Conservation (phyloP, 2,329 filamentous ascomycete species). For the Fusarium avenaceum region DNA sequence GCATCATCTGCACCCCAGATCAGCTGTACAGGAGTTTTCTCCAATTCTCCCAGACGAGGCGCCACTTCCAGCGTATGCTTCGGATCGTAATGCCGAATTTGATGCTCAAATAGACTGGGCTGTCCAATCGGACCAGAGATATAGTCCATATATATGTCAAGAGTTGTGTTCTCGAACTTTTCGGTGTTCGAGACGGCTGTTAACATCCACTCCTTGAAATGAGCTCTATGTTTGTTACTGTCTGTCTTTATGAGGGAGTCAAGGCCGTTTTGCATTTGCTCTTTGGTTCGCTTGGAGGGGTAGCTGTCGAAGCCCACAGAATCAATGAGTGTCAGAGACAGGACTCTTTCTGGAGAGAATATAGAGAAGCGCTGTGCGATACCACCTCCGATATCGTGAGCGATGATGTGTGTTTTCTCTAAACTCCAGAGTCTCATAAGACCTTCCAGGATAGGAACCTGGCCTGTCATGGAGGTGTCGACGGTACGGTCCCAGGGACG, state of each 20-base stretch:
- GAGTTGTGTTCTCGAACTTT: constrained; percentile 38
- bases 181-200: constrained; percentile 40
- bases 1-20: constrained; percentile 52
- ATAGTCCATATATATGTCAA: constrained; percentile 49
- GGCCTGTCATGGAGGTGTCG: constrained; percentile 53
- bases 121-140: constrained; percentile 53
- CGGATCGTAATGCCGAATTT: constrained; percentile 52
- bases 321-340: constrained; percentile 51
- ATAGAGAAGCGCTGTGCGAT: constrained; percentile 50
- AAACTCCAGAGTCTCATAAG: constrained; percentile 49
- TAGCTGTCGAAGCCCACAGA: constrained; percentile 54
- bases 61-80: constrained; percentile 53
- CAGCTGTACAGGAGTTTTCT: constrained; percentile 46
- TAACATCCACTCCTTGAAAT: constrained; percentile 50
- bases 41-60: constrained; percentile 42
- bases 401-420: constrained; percentile 45
- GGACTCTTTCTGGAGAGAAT: constrained; percentile 40
- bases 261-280: constrained; percentile 51
- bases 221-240: constrained; percentile 40
- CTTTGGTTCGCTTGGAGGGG: constrained; percentile 50
- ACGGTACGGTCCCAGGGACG: constrained; percentile 48
- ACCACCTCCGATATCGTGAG: constrained; percentile 53
- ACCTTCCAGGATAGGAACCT: constrained; percentile 49
- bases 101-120: constrained; percentile 52
- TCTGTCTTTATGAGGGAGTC: constrained; percentile 46